phyloP scores from a whole-genome alignment of 1,139 yeast genomes.

The Geotrichum citri-aurantii region DNA sequence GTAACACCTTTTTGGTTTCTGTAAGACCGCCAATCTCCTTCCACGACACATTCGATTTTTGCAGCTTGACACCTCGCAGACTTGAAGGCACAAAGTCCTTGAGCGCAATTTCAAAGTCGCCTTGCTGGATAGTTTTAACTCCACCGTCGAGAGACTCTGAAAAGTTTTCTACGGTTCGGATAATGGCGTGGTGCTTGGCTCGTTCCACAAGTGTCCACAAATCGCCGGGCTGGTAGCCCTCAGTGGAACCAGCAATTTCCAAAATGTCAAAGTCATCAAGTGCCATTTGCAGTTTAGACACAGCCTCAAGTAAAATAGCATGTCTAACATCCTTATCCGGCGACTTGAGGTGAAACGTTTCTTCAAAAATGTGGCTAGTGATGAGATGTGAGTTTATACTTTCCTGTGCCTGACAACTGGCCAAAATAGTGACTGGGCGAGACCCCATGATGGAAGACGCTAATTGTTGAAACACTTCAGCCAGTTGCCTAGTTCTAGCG shows the following conservation, averaged over 20 bases:
- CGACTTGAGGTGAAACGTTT: slow-evolving; percentile 53
- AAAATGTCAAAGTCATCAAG: slow-evolving; percentile 49
- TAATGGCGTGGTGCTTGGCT: slow-evolving; percentile 50
- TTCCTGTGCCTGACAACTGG: slow-evolving; percentile 61
- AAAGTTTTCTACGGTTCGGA: slow-evolving; percentile 22
- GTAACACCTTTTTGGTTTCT: slow-evolving; percentile 65
- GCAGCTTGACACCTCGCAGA: slow-evolving; percentile 79
- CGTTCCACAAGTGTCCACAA: slow-evolving; percentile 67
- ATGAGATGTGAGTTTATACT: slow-evolving; percentile 55
- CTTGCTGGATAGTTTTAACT: slow-evolving; percentile 19
- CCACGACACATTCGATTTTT: slow-evolving; percentile 76
- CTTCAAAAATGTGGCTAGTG: slow-evolving; percentile 67
- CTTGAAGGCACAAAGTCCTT: slow-evolving; percentile 72
- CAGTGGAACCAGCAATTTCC: slow-evolving; percentile 73
- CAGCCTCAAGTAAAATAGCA: slow-evolving; percentile 46
- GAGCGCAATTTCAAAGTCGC: slow-evolving; percentile 52
- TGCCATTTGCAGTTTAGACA: slow-evolving; percentile 35
- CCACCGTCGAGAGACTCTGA: slow-evolving; percentile 10
- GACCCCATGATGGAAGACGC: slow-evolving; percentile 38
- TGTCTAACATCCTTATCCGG: slow-evolving; percentile 65
- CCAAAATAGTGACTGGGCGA: slow-evolving; percentile 49
- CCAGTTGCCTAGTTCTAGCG: slow-evolving; percentile 51
- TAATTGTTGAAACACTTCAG: slow-evolving; percentile 43
- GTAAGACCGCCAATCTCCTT: slow-evolving; percentile 80
- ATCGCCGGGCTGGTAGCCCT: slow-evolving; percentile 86